Evolutionary conservation across 164 flowering plant genomes (phyloP).

Genomic region (grape (Vitis vinifera)): DNA sequence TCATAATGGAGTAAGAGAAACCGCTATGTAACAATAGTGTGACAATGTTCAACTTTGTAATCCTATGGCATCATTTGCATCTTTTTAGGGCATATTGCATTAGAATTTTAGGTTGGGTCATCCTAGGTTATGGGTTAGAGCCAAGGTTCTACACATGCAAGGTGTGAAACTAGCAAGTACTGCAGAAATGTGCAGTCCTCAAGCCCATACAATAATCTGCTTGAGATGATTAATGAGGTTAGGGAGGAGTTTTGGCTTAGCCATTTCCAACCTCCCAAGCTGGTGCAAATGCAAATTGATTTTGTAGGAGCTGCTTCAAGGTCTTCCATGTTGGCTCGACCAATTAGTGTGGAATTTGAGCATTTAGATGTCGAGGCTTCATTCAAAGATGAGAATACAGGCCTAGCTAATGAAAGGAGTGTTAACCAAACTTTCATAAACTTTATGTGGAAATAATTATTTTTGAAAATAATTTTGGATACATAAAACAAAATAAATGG

Average conservation of each 20-base stretch:
- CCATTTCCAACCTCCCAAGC: conserved; percentile 54
- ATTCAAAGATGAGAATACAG: conserved; percentile 52
- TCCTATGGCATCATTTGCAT: conserved; percentile 19
- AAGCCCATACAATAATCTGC: conserved; percentile 24
- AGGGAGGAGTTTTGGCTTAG: conserved; percentile 43
- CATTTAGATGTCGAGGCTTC: conserved; percentile 75
- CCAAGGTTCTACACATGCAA: conserved; percentile 28
- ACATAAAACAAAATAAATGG: no score
- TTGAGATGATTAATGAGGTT: conserved; percentile 45
- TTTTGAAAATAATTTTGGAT: no score
- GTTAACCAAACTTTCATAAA: no score
- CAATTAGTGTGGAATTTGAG: conserved; percentile 54
- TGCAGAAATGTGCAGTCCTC: conserved; percentile 35
- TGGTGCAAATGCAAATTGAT: conserved; percentile 67
- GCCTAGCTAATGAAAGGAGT: conserved; percentile 52
- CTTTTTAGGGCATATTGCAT: no score
- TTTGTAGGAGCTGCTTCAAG: conserved; percentile 61
- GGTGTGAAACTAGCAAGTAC: conserved; percentile 36
- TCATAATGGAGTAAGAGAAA: no score
- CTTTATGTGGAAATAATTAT: no score
- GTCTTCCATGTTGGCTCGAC: conserved; percentile 33
- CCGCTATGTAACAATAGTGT: no score
- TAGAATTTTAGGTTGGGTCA: no score
- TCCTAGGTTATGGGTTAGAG: no score
- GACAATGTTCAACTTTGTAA: no score